Evolutionary conservation across 164 flowering plant species (phyloP), one percentile per base, ranked within the genome.

Genomic region (Stephania yunnanensis): DNA sequence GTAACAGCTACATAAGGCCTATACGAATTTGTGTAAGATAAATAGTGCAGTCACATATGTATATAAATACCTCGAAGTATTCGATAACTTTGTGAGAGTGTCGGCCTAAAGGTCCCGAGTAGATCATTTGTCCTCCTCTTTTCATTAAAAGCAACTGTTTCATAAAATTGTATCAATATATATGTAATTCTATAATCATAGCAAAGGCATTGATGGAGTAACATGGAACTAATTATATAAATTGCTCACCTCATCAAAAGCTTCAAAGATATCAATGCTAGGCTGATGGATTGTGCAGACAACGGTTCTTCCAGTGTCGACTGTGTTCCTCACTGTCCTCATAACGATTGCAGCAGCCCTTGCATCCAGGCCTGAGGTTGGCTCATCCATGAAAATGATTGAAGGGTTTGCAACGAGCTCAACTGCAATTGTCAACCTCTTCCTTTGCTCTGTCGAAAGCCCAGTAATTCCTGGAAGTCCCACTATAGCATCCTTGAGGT

Each of bases 341-440:
- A 96, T 96, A 42, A 96, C 99, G 79, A 96, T 96, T 52, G 99
- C 99, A 65, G 99, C 99, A 7, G 99, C 98, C 77, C 99, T 87
- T 45, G 99, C 99, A 83, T 96, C 99, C 70, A 96, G 94, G 13
- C 99, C 99, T 0, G 99, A 96, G 46, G 99, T 96, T n/a, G 99
- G 99, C 76, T 96, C 99, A 76, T 96, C 99, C 99, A 96, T 96
- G 87, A 96, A 96, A 68, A 96, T 92, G 83, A 96, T 96, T n/a
- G 98, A 96, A 36, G 99, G 99, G 79, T 96, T 96, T 7, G 99
- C 98, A 76, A 96, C 99, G 50, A 96, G 93, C 78, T 96, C 99
- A 50, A 96, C 99, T 29, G 99, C 99, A 65, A 96, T 96, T n/a
- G 98, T 96, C 85, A 96, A 70, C 72, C 98, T 85, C 86, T 96